phyloP scores from a whole-genome alignment of 202 grass and related monocot genomes.

The Schoenoplectus tabernaemontani region DNA sequence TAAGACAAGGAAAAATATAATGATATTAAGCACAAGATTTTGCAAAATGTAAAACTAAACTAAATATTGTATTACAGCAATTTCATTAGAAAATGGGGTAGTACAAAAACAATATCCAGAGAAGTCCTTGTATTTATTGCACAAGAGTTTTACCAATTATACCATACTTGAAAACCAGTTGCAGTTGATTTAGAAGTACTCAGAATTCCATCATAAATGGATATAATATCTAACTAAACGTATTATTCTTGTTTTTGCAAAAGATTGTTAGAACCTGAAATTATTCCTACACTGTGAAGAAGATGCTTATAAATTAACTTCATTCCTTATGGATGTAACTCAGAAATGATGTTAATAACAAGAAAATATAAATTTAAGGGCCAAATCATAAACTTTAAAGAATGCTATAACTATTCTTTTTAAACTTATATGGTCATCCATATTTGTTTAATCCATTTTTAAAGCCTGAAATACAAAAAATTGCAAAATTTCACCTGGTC shows the following conservation, averaged over 20 bases:
- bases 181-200: background rate
- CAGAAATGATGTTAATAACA: background rate
- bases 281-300: background rate
- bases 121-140: background rate
- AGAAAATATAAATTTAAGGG: background rate
- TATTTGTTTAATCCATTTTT: background rate
- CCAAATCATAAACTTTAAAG: too few species aligned
- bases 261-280: background rate
- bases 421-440: background rate
- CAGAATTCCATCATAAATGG: background rate
- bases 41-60: slow-evolving; percentile 3
- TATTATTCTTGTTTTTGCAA: background rate
- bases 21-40: slow-evolving; percentile 24
- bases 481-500: slow-evolving; percentile 52
- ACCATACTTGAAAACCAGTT: background rate
- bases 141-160: background rate
- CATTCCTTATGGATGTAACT: background rate
- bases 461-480: background rate
- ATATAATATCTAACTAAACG: background rate
- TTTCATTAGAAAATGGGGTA: background rate
- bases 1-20: slow-evolving; percentile 18
- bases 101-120: background rate
- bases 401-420: background rate
- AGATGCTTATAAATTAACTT: background rate
- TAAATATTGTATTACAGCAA: background rate